A percentile compares a stretch with the other conserved stretches of the same genome.
These are phyloP conservation scores for Scheffersomyces amazonensis DNA, from an alignment of 805 yeast genomes.

Conservation along the genomic window DNA sequence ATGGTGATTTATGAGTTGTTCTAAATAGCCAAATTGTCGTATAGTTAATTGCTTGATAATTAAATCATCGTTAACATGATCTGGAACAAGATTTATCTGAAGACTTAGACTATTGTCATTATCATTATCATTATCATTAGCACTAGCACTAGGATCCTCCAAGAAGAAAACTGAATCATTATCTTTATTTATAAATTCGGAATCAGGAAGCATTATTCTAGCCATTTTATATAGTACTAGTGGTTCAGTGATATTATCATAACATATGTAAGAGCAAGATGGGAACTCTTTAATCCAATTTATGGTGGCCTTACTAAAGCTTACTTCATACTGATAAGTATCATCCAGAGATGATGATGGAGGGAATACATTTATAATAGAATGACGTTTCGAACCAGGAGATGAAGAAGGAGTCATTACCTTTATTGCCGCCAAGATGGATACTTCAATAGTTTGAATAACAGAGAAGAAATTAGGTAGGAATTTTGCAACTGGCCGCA, in stretches of 20 bases:
- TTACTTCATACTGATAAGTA: neutral
- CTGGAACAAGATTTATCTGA: no score
- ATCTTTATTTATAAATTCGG: neutral
- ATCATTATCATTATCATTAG: constrained; percentile 2
- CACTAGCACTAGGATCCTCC: no score
- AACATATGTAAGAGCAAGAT: neutral
- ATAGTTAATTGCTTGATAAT: no score
- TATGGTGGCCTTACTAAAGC: neutral
- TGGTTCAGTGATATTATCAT: neutral
- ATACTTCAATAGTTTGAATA: no score
- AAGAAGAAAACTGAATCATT: no score
- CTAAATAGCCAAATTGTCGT: no score
- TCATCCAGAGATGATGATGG: neutral
- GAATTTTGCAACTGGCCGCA: neutral
- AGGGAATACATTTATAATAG: neutral
- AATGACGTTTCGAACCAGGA: neutral
- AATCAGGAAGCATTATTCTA: neutral
- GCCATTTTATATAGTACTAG: neutral
- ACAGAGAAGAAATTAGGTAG: no score
- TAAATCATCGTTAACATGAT: no score
- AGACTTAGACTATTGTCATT: neutral
- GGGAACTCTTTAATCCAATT: neutral
- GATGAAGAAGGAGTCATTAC: neutral
- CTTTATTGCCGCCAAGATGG: no score
- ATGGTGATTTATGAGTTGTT: no score